Evolutionary conservation across 2,329 filamentous ascomycete genomes (phyloP), one percentile per base, ranked within the genome.

Genomic region (Alternaria conjuncta): DNA sequence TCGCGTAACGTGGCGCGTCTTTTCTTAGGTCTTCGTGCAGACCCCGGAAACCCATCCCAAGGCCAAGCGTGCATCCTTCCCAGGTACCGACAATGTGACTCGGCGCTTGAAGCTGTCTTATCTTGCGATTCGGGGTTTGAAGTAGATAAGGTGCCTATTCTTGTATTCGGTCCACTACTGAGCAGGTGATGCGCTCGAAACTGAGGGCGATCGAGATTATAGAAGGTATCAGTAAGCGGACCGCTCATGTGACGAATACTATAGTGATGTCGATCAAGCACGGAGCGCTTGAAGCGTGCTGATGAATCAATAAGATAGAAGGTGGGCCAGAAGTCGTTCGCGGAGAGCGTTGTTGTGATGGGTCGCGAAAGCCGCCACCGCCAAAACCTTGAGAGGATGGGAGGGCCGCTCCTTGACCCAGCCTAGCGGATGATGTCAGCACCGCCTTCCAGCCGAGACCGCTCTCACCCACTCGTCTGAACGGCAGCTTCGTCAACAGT

Each of bases 1-100:
- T 15, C 26, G 26, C 36, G 10, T 59, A 15, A n/a, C 13, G 26
- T 45, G 12, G 25, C 18, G n/a, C n/a, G 43, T 55, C 60, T 60
- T 50, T 63, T 63, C 56, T 63, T 63, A 60, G 60, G 26, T 36
- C 50, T 63, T 10, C 36, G 28, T 60, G 50, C 60, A 60, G 10
- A 41, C 15, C 36, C 36, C 36, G 36, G 36, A 41, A 12, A 55
- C 30, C 30, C 20, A 51, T 32, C 20, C 26, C 32, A 25, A 18
- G 26, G 43, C 28, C 32, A 25, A 30, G 13, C 25, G 32, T 45
- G 45, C 50, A 55, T 45, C 50, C 32, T 49, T 10, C 9, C 45
- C 30, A 26, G 30, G 15, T 18, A 60, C 56, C 43, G 32, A 60
- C 11, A 21, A 18, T 12, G 26, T 20, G 50, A 57, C 25, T 41